These are phyloP conservation scores for Venturiaceae sp. DNA, from an alignment of 2,329 filamentous ascomycete species.

Conservation along the genomic window DNA sequence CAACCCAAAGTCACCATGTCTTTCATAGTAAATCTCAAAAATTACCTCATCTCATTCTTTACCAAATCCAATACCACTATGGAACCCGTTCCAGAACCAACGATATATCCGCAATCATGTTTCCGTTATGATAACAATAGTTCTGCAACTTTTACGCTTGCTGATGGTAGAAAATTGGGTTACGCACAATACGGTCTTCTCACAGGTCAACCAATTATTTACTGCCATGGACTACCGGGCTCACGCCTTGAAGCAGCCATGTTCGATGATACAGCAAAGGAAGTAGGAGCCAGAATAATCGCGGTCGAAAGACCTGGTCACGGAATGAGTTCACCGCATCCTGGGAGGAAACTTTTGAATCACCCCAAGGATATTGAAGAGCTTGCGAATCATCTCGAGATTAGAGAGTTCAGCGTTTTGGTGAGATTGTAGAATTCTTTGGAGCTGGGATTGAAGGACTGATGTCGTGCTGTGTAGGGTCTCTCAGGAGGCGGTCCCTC, in stretches of 20 bases:
- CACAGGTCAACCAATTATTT: conserved; percentile 18
- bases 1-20: background rate
- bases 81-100: too few relatives aligned
- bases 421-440: conserved; percentile 11
- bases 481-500: conserved; percentile 23
- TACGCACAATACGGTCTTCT: conserved; percentile 23
- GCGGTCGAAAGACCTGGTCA: conserved; percentile 18
- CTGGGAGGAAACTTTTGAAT: conserved; percentile 14
- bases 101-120: background rate
- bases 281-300: conserved; percentile 19
- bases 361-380: conserved; percentile 17
- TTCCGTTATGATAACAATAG: background rate
- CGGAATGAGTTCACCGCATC: conserved; percentile 18
- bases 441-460: background rate
- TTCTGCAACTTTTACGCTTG: conserved; percentile 20
- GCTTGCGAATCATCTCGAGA: conserved; percentile 14
- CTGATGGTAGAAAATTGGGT: conserved; percentile 25
- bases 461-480: conserved; percentile 13
- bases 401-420: conserved; percentile 17
- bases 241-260: conserved; percentile 19
- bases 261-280: conserved; percentile 15
- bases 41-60: background rate
- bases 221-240: conserved; percentile 20
- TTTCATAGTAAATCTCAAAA: background rate
- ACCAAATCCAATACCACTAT: background rate